A percentile compares a stretch with the other conserved stretches of the same genome.
Conservation (phyloP, 805 yeast species). For the Yarrowia porcina region DNA sequence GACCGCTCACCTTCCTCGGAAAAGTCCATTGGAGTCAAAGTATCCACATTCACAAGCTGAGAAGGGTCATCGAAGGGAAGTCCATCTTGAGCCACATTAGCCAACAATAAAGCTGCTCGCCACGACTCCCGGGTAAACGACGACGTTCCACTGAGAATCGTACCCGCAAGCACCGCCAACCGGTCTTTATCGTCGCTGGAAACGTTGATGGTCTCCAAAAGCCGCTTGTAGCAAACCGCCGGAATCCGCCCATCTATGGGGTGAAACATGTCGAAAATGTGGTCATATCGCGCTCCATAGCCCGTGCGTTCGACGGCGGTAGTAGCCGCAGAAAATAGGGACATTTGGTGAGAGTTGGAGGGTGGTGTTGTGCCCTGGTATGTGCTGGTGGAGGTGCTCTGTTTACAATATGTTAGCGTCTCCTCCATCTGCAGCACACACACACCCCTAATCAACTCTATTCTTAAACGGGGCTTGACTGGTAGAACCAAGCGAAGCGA, state of each 20-base stretch:
- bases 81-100: slow-evolving; percentile 12
- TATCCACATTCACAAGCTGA: neutral
- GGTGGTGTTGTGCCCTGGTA: neutral
- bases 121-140: slow-evolving; percentile 15
- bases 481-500: too few relatives aligned
- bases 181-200: slow-evolving; percentile 4
- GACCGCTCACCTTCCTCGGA: slow-evolving; percentile 7
- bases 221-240: slow-evolving; percentile 23
- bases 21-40: slow-evolving; percentile 11
- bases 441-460: slow-evolving; percentile 16
- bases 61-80: slow-evolving; percentile 1
- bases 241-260: slow-evolving; percentile 25
- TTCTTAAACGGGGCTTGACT: too few relatives aligned
- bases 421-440: too few relatives aligned
- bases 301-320: slow-evolving; percentile 14
- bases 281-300: slow-evolving; percentile 12
- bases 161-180: neutral
- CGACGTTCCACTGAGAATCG: neutral
- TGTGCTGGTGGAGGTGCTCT: neutral
- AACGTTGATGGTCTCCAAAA: slow-evolving; percentile 17
- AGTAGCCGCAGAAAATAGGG: slow-evolving; percentile 4
- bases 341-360: neutral
- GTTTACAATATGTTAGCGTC: neutral
- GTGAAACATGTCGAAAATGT: slow-evolving; percentile 24
- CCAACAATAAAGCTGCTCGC: slow-evolving; percentile 5